Evolutionary conservation across 78 protist species (phyloP), one percentile per base, ranked within the genome.

Genomic region (Protostelium mycophagum): DNA sequence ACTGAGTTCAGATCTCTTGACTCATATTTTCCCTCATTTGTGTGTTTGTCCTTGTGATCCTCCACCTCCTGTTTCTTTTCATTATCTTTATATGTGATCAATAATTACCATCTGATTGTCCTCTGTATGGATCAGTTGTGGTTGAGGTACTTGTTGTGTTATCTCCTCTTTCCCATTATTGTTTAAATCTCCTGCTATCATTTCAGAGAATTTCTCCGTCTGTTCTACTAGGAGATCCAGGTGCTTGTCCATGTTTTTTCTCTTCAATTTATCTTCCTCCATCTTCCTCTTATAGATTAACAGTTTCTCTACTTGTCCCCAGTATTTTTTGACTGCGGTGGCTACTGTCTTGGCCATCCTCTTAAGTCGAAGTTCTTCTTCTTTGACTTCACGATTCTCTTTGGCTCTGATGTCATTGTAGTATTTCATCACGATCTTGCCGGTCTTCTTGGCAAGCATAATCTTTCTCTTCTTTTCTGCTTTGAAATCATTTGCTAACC

Each of bases 151-250:
- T n/a, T n/a, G n/a, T n/a, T n/a, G n/a, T n/a, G n/a, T n/a, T n/a
- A n/a, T n/a, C n/a, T n/a, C n/a, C n/a, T n/a, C n/a, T n/a, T n/a
- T n/a, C n/a, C n/a, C n/a, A n/a, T n/a, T n/a, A n/a, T n/a, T n/a
- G n/a, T 51, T 51, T 16, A 51, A 25, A 16, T 83, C 91, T 28
- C 89, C 85, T 1, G 96, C 94, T 29, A 96, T 31, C 83, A 88
- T 23, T n/a, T 5, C 0, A 25, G 97, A 88, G 29, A 37, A 93
- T 1, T 85, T 28, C 38, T 90, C 96, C 36, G 98, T 95, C 85
- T 96, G 90, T 0, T 88, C 96, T 16, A 97, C 97, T 0, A 97
- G 89, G 31, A 63, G 38, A 37, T 97, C 98, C 34, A 96, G 91
- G 28, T 97, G 97, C 83, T 90, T 9, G 83, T 91, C 89, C 35